Base-by-base conservation (phyloP, 2,329 filamentous ascomycete species). In the Teratosphaeria nubilosa region DNA sequence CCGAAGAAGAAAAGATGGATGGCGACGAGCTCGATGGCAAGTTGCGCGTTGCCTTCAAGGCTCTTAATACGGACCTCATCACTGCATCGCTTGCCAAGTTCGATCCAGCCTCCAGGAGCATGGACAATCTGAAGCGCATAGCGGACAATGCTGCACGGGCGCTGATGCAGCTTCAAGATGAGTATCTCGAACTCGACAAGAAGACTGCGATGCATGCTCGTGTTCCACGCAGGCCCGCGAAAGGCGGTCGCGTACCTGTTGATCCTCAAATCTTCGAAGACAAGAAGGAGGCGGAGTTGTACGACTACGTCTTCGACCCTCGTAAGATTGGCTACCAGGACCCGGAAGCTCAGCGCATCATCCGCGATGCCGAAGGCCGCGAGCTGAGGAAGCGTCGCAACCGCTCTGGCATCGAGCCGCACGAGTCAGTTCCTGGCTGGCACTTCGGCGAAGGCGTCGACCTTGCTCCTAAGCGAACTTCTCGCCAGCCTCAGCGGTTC, bases 271-370 rank as follows among this genome's bases (percentile, higher is more conserved):
- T 81, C 2, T 84, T 77, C 60, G 82, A 84, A 65, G 82, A 83
- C 63, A 79, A 79, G 69, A 84, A 84, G 63, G 82, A 85, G 70
- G 78, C 82, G 1, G 78, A 79, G 58, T 71, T 86, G 0, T 86
- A 85, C 65, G 80, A 81, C 57, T 85, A 84, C 67, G 76, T 75
- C 34, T 81, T 81, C 66, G 80, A 82, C 60, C 69, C 78, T 0
- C 80, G 80, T 63, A 78, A 76, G 59, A 64, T 73, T 51, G 77
- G 78, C n/a, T 73, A 71, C 56, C 82, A 84, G 62, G 79, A 85
- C 64, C 80, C 83, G 0, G 82, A 82, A 59, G 68, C 74, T 1
- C 82, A 85, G 61, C 71, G 74, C 34, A 73, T 76, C 53, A 72
- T 76, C 2, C 72, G 74, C 56, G 76, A 78, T 48, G 73, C 70